These are phyloP conservation scores for Phytophthora nicotianae DNA, from an alignment of 352 stramenopile species.

Conservation along the genomic window DNA sequence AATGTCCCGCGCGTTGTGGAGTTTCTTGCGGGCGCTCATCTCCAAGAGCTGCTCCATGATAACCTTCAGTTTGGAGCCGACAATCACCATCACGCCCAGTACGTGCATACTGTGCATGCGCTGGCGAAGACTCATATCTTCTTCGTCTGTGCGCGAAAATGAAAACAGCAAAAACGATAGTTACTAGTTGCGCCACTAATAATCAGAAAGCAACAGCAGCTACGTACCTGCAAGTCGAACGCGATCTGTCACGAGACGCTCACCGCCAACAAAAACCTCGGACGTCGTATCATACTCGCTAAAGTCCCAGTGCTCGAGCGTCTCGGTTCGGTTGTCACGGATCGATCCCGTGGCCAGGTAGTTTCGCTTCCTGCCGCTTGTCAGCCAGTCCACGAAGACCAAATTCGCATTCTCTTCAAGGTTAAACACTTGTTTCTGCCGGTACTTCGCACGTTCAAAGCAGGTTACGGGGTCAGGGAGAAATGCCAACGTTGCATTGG, in stretches of 20 bases:
- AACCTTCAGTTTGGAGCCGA: conserved; percentile 56
- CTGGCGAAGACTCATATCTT: conserved; percentile 61
- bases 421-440: conserved; percentile 67
- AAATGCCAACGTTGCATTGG: conserved; percentile 68
- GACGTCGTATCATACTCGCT: conserved; percentile 70
- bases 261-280: conserved; percentile 61
- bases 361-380: conserved; percentile 83
- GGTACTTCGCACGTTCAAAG: conserved; percentile 75
- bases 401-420: conserved; percentile 56
- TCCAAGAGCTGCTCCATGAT: conserved; percentile 65
- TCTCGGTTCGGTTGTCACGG: conserved; percentile 65
- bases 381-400: conserved; percentile 87
- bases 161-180: conserved; percentile 1
- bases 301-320: conserved; percentile 82
- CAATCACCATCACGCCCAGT: conserved; percentile 69
- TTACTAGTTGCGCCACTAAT: background rate
- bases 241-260: conserved; percentile 67
- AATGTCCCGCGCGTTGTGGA: conserved; percentile 74
- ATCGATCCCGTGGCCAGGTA: conserved; percentile 68
- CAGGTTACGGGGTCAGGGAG: conserved; percentile 83
- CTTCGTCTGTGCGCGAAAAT: conserved; percentile 54
- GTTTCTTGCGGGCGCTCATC: conserved; percentile 71
- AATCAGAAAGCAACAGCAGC: background rate
- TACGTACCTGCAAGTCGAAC: conserved; percentile 62
- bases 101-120: conserved; percentile 83